Percentiles rank a stretch among this genome's conserved stretches.
These are phyloP conservation scores for Colletotrichum magnum DNA, from an alignment of 2,329 filamentous ascomycete genomes.

Conservation along the genomic window DNA sequence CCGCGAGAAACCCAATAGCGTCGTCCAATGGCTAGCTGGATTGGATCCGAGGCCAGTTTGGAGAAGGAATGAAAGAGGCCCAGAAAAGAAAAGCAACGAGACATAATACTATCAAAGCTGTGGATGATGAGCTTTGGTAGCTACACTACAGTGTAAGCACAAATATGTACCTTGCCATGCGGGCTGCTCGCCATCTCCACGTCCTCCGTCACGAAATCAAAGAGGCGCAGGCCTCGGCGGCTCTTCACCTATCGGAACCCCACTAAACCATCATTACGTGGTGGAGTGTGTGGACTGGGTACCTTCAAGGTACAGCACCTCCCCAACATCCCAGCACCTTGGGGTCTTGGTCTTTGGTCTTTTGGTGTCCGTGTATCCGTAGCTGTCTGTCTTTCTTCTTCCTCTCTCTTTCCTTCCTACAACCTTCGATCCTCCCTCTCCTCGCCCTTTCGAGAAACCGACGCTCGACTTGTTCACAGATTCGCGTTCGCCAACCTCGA, in stretches of 20 bases:
- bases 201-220: slow-evolving; percentile 6
- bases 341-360: slow-evolving; percentile 16
- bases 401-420: slow-evolving; percentile 1
- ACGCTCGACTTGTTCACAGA: neutral
- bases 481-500: slow-evolving; percentile 19
- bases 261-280: slow-evolving; percentile 34
- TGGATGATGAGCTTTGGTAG: neutral
- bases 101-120: neutral
- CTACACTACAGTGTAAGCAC: too few relatives aligned
- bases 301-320: slow-evolving; percentile 4
- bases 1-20: slow-evolving; percentile 1
- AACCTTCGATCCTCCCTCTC: slow-evolving; percentile 12
- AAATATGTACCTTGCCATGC: too few relatives aligned
- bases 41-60: slow-evolving; percentile 1
- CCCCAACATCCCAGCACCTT: slow-evolving; percentile 18
- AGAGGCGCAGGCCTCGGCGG: slow-evolving; percentile 37
- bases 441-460: slow-evolving; percentile 10
- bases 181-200: neutral
- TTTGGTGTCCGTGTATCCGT: slow-evolving; percentile 1
- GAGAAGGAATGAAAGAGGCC: neutral
- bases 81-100: slow-evolving; percentile 1
- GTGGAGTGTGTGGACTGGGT: slow-evolving; percentile 29
- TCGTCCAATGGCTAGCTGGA: slow-evolving; percentile 12
- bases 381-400: slow-evolving; percentile 11
- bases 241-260: slow-evolving; percentile 31